phyloP scores from a whole-genome alignment of 495 filamentous ascomycete species.

The Tuber microsphaerosporum region DNA sequence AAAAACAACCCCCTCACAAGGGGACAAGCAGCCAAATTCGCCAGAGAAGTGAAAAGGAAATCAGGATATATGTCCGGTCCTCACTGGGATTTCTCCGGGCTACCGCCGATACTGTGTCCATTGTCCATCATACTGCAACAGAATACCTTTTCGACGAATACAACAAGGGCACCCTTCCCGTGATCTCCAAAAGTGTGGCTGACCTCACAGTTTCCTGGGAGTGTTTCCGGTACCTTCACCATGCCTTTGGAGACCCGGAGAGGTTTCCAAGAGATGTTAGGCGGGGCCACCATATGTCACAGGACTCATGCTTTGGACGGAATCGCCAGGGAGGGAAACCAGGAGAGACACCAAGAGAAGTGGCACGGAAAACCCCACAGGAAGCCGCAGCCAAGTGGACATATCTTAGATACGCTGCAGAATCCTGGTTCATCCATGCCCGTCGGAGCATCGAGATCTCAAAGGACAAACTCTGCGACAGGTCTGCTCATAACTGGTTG shows the following conservation, averaged over 20 bases:
- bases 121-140: neutral
- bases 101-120: neutral
- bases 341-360: neutral
- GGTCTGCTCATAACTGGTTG: too few relatives aligned
- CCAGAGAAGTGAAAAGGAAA: neutral
- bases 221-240: neutral
- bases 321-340: neutral
- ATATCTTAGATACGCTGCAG: too few relatives aligned
- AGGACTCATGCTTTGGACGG: accelerated
- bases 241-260: neutral
- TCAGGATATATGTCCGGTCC: neutral
- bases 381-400: too few relatives aligned
- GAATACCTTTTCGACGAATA: neutral
- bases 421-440: too few relatives aligned
- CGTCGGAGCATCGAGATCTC: too few relatives aligned
- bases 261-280: neutral
- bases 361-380: neutral
- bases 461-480: too few relatives aligned
- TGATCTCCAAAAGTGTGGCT: neutral
- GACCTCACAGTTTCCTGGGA: neutral
- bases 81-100: neutral
- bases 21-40: neutral
- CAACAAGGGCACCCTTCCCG: accelerated
- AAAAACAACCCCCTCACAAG: neutral
- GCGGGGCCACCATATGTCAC: accelerated